Evolutionary conservation across 352 stramenopile species (phyloP).

Genomic region (Phytophthora agathidicida): DNA sequence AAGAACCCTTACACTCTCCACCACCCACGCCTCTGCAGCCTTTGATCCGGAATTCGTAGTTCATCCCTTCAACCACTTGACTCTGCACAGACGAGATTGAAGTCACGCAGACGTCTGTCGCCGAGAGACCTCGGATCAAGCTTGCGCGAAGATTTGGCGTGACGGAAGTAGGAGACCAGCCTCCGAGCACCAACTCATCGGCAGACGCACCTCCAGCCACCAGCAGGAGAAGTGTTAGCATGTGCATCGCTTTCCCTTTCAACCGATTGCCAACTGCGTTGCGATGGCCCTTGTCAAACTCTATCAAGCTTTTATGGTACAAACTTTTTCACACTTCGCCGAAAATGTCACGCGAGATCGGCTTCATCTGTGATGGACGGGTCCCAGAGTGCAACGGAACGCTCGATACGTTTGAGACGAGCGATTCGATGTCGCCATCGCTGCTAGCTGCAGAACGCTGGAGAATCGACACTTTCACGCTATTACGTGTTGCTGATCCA

Average conservation of each 20-base stretch:
- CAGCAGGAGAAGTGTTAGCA: slow-evolving; percentile 3
- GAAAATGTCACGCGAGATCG: slow-evolving; percentile 52
- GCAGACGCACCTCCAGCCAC: neutral
- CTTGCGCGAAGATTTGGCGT: slow-evolving; percentile 19
- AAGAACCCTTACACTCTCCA: slow-evolving; percentile 11
- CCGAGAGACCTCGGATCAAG: slow-evolving; percentile 18
- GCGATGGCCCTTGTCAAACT: neutral
- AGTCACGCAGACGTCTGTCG: slow-evolving; percentile 13
- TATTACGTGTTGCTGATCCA: neutral
- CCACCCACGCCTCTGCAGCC: slow-evolving; percentile 14
- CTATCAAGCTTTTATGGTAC: slow-evolving; percentile 22
- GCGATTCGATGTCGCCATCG: slow-evolving; percentile 52
- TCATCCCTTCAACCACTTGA: slow-evolving; percentile 30
- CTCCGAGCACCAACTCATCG: slow-evolving; percentile 9
- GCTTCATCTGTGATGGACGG: slow-evolving; percentile 27
- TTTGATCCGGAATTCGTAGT: slow-evolving; percentile 26
- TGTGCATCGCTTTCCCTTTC: too few relatives aligned
- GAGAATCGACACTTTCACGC: slow-evolving; percentile 45
- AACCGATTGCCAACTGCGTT: neutral
- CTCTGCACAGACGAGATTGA: slow-evolving; percentile 14
- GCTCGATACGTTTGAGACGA: slow-evolving; percentile 37
- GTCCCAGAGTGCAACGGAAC: slow-evolving; percentile 9
- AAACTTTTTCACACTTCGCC: slow-evolving; percentile 32
- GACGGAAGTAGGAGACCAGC: slow-evolving; percentile 8
- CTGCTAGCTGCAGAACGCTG: slow-evolving; percentile 21